Percentiles rank a stretch among this genome's conserved stretches.
Conservation (phyloP, 2,329 filamentous ascomycete genomes). For the Raffaelea deltoideospora region DNA sequence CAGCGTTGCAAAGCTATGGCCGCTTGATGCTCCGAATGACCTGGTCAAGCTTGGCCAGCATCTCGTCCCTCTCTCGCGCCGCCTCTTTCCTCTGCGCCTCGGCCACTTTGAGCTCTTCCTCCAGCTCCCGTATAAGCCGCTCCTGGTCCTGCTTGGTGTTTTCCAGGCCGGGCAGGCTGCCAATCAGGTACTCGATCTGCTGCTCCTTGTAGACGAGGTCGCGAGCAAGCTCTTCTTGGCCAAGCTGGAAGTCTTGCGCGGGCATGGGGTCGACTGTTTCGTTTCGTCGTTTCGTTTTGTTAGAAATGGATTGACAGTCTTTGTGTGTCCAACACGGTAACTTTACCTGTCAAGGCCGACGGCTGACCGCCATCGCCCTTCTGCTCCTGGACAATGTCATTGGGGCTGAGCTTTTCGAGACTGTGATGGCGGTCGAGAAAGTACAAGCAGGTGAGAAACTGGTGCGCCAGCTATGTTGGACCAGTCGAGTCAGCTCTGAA, state of each 20-base stretch:
- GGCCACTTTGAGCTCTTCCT: slow-evolving; percentile 47
- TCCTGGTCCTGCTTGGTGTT: slow-evolving; percentile 67
- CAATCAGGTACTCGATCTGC: slow-evolving; percentile 67
- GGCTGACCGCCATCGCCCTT: slow-evolving; percentile 20
- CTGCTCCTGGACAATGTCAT: slow-evolving; percentile 42
- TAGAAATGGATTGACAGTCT: too few relatives aligned
- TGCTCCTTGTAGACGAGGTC: slow-evolving; percentile 70
- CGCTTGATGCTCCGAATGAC: slow-evolving; percentile 46
- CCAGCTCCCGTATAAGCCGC: slow-evolving; percentile 46
- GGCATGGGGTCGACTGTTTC: slow-evolving; percentile 47
- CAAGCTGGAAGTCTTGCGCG: slow-evolving; percentile 48
- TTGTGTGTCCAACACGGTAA: too few relatives aligned
- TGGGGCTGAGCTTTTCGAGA: slow-evolving; percentile 40
- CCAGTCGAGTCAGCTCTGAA: not conserved
- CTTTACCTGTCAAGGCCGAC: slow-evolving; percentile 7
- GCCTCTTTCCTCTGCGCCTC: slow-evolving; percentile 48
- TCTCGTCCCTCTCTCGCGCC: slow-evolving; percentile 46
- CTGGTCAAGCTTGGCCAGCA: slow-evolving; percentile 42
- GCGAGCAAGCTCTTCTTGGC: slow-evolving; percentile 57
- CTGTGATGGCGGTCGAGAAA: slow-evolving; percentile 56
- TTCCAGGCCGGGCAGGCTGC: slow-evolving; percentile 59
- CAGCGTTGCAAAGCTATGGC: too few relatives aligned
- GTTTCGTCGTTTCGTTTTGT: too few relatives aligned
- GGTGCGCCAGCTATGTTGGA: slow-evolving; percentile 47
- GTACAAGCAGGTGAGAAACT: slow-evolving; percentile 52